Conservation (phyloP, 2,329 filamentous ascomycete genomes). For the Eurotiales sp. region DNA sequence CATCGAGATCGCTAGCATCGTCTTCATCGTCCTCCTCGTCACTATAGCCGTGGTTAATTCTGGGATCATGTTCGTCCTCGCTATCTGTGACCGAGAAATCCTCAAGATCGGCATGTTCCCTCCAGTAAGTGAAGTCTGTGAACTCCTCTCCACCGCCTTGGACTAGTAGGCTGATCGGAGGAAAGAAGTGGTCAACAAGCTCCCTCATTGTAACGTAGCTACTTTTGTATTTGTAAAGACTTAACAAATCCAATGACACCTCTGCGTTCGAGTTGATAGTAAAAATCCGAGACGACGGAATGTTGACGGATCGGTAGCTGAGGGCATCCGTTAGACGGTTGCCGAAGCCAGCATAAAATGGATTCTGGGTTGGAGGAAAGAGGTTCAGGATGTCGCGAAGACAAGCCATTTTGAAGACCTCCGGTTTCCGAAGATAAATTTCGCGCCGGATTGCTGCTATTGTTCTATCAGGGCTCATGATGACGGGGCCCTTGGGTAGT, state of each 20-base stretch:
- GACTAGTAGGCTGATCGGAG: conserved; percentile 80
- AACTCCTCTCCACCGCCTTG: conserved; percentile 89
- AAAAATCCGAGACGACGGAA: conserved; percentile 90
- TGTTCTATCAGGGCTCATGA: conserved; percentile 89
- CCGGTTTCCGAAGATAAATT: conserved; percentile 90
- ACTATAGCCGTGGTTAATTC: conserved; percentile 39
- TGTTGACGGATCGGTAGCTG: conserved; percentile 92
- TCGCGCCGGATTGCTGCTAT: conserved; percentile 90
- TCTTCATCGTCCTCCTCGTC: conserved; percentile 50
- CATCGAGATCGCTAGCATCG: conserved; percentile 49
- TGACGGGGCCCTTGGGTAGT: conserved; percentile 85
- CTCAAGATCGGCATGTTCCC: conserved; percentile 77
- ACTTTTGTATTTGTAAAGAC: conserved; percentile 90
- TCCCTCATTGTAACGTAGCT: conserved; percentile 97
- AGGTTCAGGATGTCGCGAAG: conserved; percentile 88
- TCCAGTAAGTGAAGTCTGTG: conserved; percentile 97
- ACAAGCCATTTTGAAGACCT: conserved; percentile 99
- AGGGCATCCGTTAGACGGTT: conserved; percentile 95
- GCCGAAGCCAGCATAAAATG: conserved; percentile 96
- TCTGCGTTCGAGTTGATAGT: conserved; percentile 98
- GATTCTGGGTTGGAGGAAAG: conserved; percentile 71
- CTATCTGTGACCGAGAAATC: conserved; percentile 84
- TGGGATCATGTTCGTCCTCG: conserved; percentile 48
- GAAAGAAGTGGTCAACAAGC: conserved; percentile 97
- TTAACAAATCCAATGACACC: conserved; percentile 84